Evolutionary conservation across 2,329 filamentous ascomycete species (phyloP).

Genomic region (Tolypocladium inflatum): DNA sequence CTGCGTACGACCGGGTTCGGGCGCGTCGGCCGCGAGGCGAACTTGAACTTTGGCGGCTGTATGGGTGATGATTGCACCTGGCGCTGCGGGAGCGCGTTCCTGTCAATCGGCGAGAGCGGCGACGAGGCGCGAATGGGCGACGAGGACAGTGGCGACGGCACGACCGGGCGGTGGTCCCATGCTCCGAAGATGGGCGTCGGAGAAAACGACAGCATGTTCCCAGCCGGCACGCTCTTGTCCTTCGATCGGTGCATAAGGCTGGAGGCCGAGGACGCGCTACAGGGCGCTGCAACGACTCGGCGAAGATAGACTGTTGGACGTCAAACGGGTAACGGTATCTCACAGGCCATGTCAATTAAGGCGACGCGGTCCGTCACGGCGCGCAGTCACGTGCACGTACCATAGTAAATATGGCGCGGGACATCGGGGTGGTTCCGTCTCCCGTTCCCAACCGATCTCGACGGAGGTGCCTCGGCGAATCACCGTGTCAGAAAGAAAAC

Average conservation of each 20-base stretch:
- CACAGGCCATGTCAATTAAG: background rate
- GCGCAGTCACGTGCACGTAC: background rate
- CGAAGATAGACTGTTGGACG: background rate
- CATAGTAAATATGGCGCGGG: background rate
- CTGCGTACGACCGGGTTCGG: constrained; percentile 53
- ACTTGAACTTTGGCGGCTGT: constrained; percentile 34
- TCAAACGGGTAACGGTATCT: background rate
- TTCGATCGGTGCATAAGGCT: constrained; percentile 22
- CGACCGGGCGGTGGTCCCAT: constrained; percentile 35
- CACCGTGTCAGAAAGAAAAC: constrained; percentile 6
- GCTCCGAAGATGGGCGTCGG: constrained; percentile 32
- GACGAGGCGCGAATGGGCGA: constrained; percentile 47
- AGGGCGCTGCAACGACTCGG: background rate
- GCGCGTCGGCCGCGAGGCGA: constrained; percentile 45
- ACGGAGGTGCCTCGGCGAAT: constrained; percentile 9
- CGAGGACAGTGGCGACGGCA: constrained; percentile 49
- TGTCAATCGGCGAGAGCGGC: constrained; percentile 31
- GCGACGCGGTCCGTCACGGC: background rate
- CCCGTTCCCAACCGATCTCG: background rate
- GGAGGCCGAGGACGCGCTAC: background rate
- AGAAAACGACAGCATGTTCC: constrained; percentile 32
- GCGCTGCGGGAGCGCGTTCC: constrained; percentile 30
- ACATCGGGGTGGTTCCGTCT: background rate
- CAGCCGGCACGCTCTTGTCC: constrained; percentile 12
- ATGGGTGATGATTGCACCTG: constrained; percentile 37